Percentiles rank a stretch among this genome's conserved stretches.
Evolutionary conservation across 2,329 filamentous ascomycete species (phyloP).

Genomic region (Ophiostoma fasciatum): DNA sequence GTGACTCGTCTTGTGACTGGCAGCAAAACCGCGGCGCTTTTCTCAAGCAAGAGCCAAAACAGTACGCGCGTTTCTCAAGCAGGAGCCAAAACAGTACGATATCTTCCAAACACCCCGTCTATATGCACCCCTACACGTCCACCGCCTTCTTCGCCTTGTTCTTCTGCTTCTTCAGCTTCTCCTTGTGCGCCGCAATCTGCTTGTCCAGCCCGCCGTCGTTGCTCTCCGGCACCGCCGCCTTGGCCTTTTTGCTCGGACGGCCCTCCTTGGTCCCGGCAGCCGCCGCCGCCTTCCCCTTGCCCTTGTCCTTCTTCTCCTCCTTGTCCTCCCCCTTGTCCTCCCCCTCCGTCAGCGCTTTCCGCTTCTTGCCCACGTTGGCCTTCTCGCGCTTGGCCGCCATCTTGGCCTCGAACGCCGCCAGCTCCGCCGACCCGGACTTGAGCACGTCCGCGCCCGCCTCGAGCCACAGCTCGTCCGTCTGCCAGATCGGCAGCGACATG

Average conservation of each 20-base stretch:
- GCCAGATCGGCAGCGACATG: slow-evolving; percentile 82
- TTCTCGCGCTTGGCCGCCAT: slow-evolving; percentile 25
- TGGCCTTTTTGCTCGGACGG: slow-evolving; percentile 30
- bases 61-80: no score
- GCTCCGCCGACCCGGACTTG: slow-evolving; percentile 32
- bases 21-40: no score
- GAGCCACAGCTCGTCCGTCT: slow-evolving; percentile 80
- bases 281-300: slow-evolving; percentile 30
- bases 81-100: no score
- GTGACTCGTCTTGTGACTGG: no score
- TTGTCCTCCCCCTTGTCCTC: slow-evolving; percentile 24
- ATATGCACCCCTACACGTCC: slow-evolving; percentile 3
- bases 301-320: slow-evolving; percentile 23
- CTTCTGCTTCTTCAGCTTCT: slow-evolving; percentile 44
- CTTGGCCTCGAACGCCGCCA: slow-evolving; percentile 25
- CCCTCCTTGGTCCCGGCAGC: slow-evolving; percentile 38
- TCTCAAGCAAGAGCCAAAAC: no score
- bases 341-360: slow-evolving; percentile 31
- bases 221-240: slow-evolving; percentile 32
- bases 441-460: slow-evolving; percentile 62
- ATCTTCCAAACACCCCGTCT: background rate
- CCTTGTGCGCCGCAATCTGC: slow-evolving; percentile 45
- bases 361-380: slow-evolving; percentile 51
- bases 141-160: slow-evolving; percentile 29
- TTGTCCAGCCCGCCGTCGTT: slow-evolving; percentile 39